Conservation (phyloP, 1,284 basidiomycete genomes). For the Fereydounia khargensis region DNA sequence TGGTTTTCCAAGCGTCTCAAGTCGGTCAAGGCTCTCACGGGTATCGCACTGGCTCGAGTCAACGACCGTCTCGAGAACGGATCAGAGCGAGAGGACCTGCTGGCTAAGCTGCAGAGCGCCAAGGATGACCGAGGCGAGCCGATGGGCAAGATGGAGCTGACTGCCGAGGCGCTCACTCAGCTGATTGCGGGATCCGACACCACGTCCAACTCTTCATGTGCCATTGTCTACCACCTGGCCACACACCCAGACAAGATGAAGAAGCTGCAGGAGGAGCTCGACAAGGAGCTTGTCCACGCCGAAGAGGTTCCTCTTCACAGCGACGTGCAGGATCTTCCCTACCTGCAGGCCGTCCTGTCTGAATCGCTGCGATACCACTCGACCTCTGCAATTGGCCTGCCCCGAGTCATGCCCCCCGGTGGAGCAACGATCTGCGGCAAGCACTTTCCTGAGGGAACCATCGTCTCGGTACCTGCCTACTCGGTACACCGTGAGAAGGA, state of each 20-base stretch:
- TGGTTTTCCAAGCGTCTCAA: slow-evolving; percentile 73
- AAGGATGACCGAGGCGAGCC: slow-evolving; percentile 74
- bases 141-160: slow-evolving; percentile 77
- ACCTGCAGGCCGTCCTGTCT: slow-evolving; percentile 74
- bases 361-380: slow-evolving; percentile 79
- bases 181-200: slow-evolving; percentile 66
- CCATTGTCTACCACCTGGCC: slow-evolving; percentile 76
- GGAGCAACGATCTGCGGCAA: slow-evolving; percentile 40
- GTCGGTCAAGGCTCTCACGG: slow-evolving; percentile 68
- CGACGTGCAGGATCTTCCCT: slow-evolving; percentile 48
- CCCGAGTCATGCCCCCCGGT: slow-evolving; percentile 35
- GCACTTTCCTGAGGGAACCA: slow-evolving; percentile 67
- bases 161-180: slow-evolving; percentile 78
- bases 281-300: slow-evolving; percentile 60
- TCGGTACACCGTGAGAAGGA: slow-evolving; percentile 71
- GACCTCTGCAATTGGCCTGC: slow-evolving; percentile 70
- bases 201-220: slow-evolving; percentile 46
- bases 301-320: slow-evolving; percentile 40
- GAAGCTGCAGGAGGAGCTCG: slow-evolving; percentile 76
- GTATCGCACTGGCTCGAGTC: slow-evolving; percentile 72
- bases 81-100: slow-evolving; percentile 68
- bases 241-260: slow-evolving; percentile 67
- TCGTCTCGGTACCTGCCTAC: slow-evolving; percentile 61
- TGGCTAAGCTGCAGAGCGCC: slow-evolving; percentile 74
- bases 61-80: slow-evolving; percentile 67